Evolutionary conservation across 352 stramenopile species (phyloP), one percentile per base, ranked within the genome.

Genomic region (Phytophthora niederhauseri): DNA sequence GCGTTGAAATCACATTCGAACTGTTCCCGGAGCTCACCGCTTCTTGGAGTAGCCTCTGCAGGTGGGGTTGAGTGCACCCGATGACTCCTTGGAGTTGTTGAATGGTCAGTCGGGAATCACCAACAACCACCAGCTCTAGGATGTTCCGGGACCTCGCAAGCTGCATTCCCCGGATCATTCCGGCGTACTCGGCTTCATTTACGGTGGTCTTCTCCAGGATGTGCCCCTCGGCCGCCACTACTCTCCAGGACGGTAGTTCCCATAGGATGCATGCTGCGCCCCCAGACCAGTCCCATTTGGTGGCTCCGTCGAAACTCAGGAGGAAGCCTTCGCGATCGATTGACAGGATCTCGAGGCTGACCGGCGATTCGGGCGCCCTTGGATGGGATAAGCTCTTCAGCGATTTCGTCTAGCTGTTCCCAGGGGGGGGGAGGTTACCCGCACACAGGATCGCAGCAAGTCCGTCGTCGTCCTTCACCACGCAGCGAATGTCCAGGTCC

Each of bases 11-110:
- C n/a, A n/a, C n/a, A n/a, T n/a, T n/a, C n/a, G n/a, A n/a, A n/a
- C n/a, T n/a, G n/a, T n/a, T n/a, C n/a, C n/a, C n/a, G n/a, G n/a
- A n/a, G n/a, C n/a, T n/a, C n/a, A n/a, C n/a, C n/a, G n/a, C n/a
- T n/a, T n/a, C n/a, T n/a, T n/a, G n/a, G n/a, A n/a, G n/a, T n/a
- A n/a, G n/a, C n/a, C n/a, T n/a, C n/a, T n/a, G n/a, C n/a, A n/a
- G n/a, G n/a, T n/a, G n/a, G n/a, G n/a, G n/a, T n/a, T n/a, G n/a
- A n/a, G n/a, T n/a, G n/a, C n/a, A n/a, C n/a, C n/a, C n/a, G n/a
- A n/a, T n/a, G n/a, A n/a, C n/a, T n/a, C 36, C 36, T 48, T 61
- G 54, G 12, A 61, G 22, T 19, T 61, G 36, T 20, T 61, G 54
- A 11, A 61, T 64, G 0, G 57, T 30, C 30, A 64, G 7, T 1